Evolutionary conservation across 2,329 filamentous ascomycete species (phyloP), one percentile per base, ranked within the genome.

Genomic region (Intubia oerlemansii): DNA sequence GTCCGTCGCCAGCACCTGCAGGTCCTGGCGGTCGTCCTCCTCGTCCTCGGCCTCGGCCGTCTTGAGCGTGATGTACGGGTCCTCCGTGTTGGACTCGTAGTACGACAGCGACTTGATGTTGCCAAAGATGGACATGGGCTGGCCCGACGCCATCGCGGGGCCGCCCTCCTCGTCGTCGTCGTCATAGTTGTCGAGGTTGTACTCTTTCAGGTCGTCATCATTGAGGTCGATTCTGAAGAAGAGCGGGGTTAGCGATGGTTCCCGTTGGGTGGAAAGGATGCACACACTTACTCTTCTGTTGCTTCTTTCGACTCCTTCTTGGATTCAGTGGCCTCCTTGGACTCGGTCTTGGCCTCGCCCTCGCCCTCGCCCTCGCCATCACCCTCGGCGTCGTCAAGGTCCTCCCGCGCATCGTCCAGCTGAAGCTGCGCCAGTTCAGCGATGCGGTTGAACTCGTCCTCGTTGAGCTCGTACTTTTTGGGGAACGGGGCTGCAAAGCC

Each of bases 131-230:
- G 73, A 75, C 62, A 88, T 74, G 30, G 73, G 66, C 43, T 80
- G 73, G 28, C 32, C 29, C 16, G 30, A 28, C 10, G 17, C 26
- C 8, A 28, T 26, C 2, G 66, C 69, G 12, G 53, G 52, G 1
- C 14, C 57, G 59, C 13, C 57, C 34, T 79, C 66, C 17, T 70
- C 62, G 7, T 71, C 66, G 26, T 88, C 78, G 40, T 88, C 77
- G 42, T 98, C 88, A 49, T 98, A 98, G 50, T 92, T 72, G 38
- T 95, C 85, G 31, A 98, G 64, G 46, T 98, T 75, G 52, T 93
- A 98, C 52, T 98, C 82, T 52, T 85, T 88, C 28, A 98, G 62
- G 47, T 92, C 84, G 39, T 90, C 80, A 44, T 92, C 81, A 38
- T 75, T 57, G 21, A 67, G 55, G 32, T 55, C 48, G 29, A 56